A percentile compares a stretch with the other conserved stretches of the same genome.
Conservation (phyloP, 257 asterid genomes). For the Scutellaria baicalensis region DNA sequence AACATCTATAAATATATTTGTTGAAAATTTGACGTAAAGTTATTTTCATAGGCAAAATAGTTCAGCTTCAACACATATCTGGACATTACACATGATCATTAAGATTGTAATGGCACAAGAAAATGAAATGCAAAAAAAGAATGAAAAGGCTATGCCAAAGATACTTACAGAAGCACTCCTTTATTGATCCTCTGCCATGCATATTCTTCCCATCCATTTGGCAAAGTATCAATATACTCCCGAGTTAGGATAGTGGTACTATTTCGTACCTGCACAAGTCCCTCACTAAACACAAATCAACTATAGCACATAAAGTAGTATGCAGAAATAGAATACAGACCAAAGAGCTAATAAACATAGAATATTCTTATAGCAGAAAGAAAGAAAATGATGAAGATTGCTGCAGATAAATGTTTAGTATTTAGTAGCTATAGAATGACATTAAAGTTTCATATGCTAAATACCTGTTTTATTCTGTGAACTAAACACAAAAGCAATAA, state of each 20-base stretch:
- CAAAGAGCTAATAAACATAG: not conserved
- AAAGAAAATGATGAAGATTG: constrained; percentile 3
- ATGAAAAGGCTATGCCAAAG: not conserved
- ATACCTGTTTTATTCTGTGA: not conserved
- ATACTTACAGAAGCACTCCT: constrained; percentile 82
- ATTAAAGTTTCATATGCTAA: not conserved
- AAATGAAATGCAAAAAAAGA: not conserved
- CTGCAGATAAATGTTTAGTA: not conserved
- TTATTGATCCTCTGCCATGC: constrained; percentile 97
- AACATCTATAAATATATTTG: not conserved
- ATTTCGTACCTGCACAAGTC: constrained; percentile 88
- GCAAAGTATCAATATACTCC: constrained; percentile 91
- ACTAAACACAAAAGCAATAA: not conserved
- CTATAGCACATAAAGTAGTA: constrained; percentile 30
- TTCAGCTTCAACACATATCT: not conserved
- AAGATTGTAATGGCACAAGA: not conserved
- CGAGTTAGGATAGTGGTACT: constrained; percentile 83
- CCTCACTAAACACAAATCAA: constrained; percentile 76
- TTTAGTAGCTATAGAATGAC: not conserved
- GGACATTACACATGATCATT: not conserved
- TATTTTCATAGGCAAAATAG: not conserved
- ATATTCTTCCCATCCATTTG: constrained; percentile 97
- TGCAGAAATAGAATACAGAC: not conserved
- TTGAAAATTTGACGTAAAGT: not conserved
- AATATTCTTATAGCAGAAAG: not conserved